Base-by-base conservation (phyloP, 805 yeast genomes). In the Ogataea thermomethanolica region DNA sequence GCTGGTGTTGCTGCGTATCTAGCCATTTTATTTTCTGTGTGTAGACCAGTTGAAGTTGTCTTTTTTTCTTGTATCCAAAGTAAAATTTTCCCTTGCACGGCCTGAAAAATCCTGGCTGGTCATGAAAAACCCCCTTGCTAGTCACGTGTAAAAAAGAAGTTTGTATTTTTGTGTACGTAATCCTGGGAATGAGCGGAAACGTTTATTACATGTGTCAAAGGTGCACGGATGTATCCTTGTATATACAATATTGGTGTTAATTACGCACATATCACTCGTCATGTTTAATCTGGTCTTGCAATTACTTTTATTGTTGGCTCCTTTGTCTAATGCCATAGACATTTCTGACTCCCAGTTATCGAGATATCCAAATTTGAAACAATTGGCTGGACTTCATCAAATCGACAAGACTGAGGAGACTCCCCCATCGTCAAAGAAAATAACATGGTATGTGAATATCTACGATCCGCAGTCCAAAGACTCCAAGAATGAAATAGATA, bases 1-100 rank as follows among this genome's bases (percentile, higher is more conserved):
- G 95, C 89, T 71, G 99, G 88, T 67, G 88, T 82, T 73, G 95
- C 93, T 80, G 90, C 95, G 98, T 93, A 93, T 79, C 99, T 93
- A 79, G 90, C 88, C 98, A 93, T 93, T 81, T 64, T 65, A 17
- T 29, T 41, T 45, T 44, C 38, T 39, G 38, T 43, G 40, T 36
- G 27, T 39, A 43, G 41, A 43, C 47, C 39, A 34, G 41, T 39
- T 39, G 43, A 39, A 39, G 37, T 39, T 33, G 43, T 30, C 36
- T 40, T 31, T 35, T 33, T 29, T 29, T 17, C 29, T 25, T 31
- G 25, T 10, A 25, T 11, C 35, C 35, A 29, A 29, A 25, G 41
- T 37, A 44, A 44, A 44, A 44, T 44, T 44, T 44, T 44, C 41
- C 35, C 20, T 22, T 28, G 41, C 45, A 41, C 43, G 43, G 43